Percentiles rank a stretch among this genome's conserved stretches.
Evolutionary conservation across 345 rosid species (phyloP).

Genomic region (Brassica cretica): DNA sequence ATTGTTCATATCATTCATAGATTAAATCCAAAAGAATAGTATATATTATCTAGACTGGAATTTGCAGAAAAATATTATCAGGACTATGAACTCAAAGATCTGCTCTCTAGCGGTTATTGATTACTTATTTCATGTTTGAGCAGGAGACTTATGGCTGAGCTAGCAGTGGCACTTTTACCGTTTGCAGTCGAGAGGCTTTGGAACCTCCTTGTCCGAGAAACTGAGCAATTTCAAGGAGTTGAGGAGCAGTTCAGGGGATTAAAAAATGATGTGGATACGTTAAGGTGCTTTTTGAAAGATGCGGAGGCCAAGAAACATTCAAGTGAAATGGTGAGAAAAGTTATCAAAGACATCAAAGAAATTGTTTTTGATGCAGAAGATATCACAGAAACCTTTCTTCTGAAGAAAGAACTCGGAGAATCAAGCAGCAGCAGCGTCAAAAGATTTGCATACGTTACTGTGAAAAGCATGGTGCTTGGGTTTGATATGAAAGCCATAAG

Average conservation of each 20-base stretch:
- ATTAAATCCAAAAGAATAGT: not conserved
- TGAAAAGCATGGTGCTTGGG: not conserved
- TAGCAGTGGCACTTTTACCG: not conserved
- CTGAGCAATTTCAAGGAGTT: not conserved
- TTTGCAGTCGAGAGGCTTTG: too few species aligned
- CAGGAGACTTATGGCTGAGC: not conserved
- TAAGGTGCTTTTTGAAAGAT: not conserved
- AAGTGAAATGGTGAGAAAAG: not conserved
- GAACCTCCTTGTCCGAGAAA: not conserved
- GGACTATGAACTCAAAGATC: not conserved
- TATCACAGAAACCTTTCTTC: not conserved
- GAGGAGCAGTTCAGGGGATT: not conserved
- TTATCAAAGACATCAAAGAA: not conserved
- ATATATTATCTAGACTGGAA: not conserved
- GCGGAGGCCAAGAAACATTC: not conserved
- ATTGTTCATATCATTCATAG: not conserved
- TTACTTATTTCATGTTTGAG: not conserved
- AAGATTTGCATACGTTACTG: not conserved
- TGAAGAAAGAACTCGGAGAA: not conserved
- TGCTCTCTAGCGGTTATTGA: not conserved
- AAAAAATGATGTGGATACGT: not conserved
- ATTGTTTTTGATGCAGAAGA: not conserved
- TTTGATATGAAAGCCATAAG: not conserved
- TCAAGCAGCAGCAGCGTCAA: not conserved
- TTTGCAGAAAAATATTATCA: not conserved